Base-by-base conservation (phyloP, 495 filamentous ascomycete genomes). In the Lepraria neglecta region DNA sequence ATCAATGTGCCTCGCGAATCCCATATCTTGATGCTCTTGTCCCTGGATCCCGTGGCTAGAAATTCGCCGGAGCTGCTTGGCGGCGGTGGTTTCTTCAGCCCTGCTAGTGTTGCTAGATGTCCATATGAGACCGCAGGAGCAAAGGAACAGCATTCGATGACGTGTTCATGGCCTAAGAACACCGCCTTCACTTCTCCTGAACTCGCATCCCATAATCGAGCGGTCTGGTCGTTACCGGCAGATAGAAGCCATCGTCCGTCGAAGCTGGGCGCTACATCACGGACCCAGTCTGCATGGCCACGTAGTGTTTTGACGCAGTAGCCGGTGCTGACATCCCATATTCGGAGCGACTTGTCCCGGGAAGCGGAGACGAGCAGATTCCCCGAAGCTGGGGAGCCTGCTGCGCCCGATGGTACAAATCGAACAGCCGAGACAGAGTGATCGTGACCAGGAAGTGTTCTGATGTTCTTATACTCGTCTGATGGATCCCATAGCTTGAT, bases 401-500 rank as follows among this genome's bases (percentile, higher is more conserved):
- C 75, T 14, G 75, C 82, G 54, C 88, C 90, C 15, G 86, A 88
- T 17, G 92, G 91, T 31, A 97, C 86, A 70, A 96, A 97, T 4
- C 91, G 85, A 3, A 97, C 84, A 11, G 89, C 86, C 58, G 87
- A 91, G 51, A 97, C 88, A 59, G 84, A 88, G 70, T 97, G 92
- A 66, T 98, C 94, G 72, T 98, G 94, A 9, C 94, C 94, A 2
- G 87, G 86, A 5, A 98, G 81, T 0, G 92, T 98, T 45, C 92
- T 83, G 60, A 96, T 92, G 69, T 96, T 96, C 67, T 96, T 95
- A 76, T 97, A 97, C 45, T 95, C 90, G 67, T 96, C 88, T 24
- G 82, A 84, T 2, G 94, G 94, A 61, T 97, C 92, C 94, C 94
- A 98, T 9, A 98, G 73, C 70, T 97, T 98, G 75, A 97, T 96